Percentiles rank a stretch among this genome's conserved stretches.
These are phyloP conservation scores for Debaryomycetaceae sp. DNA, from an alignment of 1,139 yeast species.

Conservation along the genomic window DNA sequence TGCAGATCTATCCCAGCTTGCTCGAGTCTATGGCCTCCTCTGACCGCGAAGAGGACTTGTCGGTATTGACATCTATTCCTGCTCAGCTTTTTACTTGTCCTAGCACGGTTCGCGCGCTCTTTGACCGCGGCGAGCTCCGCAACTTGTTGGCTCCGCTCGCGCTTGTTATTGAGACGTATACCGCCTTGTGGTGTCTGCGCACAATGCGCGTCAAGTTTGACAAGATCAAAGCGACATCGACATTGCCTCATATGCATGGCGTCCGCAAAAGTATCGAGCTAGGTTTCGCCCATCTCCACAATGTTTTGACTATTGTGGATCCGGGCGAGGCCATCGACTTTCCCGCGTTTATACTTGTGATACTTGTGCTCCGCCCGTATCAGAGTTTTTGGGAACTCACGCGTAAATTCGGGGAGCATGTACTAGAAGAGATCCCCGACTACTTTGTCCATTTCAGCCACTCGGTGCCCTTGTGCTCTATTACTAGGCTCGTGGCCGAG, in stretches of 20 bases:
- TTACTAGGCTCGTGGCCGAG: conserved; percentile 9
- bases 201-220: no score
- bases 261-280: no score
- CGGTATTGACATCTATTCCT: conserved; percentile 41
- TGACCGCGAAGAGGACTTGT: conserved; percentile 60
- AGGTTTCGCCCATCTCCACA: no score
- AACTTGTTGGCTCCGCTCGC: conserved; percentile 38
- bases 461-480: conserved; percentile 32
- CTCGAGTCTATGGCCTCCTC: conserved; percentile 34
- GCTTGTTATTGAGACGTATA: conserved; percentile 31
- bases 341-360: no score
- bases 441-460: conserved; percentile 39
- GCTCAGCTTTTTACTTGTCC: conserved; percentile 62
- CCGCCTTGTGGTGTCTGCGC: conserved; percentile 16
- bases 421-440: conserved; percentile 41
- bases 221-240: no score
- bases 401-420: conserved; percentile 62
- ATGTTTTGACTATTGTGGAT: no score
- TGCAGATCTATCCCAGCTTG: conserved; percentile 45
- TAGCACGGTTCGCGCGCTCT: conserved; percentile 34
- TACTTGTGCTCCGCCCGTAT: no score
- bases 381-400: conserved; percentile 47
- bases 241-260: no score
- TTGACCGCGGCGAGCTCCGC: conserved; percentile 25
- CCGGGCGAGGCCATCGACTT: no score